Percentiles rank a stretch among this genome's conserved stretches.
Evolutionary conservation across 225 moss, liverwort and hornwort genomes (phyloP).

Genomic region (Thuidium tamariscinum): DNA sequence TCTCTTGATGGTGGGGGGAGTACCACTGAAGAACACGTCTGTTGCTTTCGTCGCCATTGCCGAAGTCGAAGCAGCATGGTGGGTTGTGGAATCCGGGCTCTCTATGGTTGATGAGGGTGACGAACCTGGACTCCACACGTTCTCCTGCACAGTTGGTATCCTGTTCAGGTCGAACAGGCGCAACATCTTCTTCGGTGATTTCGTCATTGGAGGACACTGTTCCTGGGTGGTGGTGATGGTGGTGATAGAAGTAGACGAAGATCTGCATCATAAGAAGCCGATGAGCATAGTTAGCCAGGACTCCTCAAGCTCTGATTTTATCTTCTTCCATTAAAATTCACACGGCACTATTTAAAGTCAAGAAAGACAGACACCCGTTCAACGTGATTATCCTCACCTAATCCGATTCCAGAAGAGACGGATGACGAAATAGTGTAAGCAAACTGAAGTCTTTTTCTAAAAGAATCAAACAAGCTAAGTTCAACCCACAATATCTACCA

Average conservation of each 20-base stretch:
- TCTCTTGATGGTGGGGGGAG: not conserved
- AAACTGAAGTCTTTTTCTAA: not conserved
- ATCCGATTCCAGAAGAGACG: not conserved
- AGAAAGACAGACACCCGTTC: not conserved
- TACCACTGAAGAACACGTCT: not conserved
- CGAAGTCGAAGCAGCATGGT: not conserved
- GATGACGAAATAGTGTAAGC: not conserved
- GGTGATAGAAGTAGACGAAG: not conserved
- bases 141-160: not conserved
- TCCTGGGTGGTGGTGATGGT: not conserved
- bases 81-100: conserved; percentile 3
- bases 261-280: not conserved
- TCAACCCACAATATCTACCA: not conserved
- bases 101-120: conserved; percentile 8
- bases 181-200: conserved; percentile 3
- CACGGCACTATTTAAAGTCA: not conserved
- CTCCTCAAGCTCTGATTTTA: not conserved
- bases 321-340: not conserved
- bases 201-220: not conserved
- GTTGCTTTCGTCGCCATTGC: not conserved
- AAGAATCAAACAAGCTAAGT: not conserved
- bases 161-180: conserved; percentile 25
- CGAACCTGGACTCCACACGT: not conserved
- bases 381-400: not conserved
- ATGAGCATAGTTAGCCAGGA: not conserved